These are phyloP conservation scores for Crassisporium funariophilum DNA, from an alignment of 768 basidiomycete genomes.

Conservation along the genomic window DNA sequence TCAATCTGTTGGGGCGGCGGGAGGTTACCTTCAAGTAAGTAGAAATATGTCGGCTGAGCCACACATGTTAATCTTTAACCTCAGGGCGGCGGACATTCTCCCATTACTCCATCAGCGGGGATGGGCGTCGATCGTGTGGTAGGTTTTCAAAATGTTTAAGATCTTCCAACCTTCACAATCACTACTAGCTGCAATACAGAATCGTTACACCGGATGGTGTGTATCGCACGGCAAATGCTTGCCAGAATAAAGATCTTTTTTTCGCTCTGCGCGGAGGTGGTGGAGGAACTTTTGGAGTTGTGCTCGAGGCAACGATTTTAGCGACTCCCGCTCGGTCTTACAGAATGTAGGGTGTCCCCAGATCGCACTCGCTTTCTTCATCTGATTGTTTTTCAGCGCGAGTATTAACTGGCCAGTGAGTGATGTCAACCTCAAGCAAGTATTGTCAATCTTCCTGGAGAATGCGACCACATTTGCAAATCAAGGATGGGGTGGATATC, in stretches of 20 bases:
- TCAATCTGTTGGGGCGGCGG: too few relatives aligned
- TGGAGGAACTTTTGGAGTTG: slow-evolving; percentile 21
- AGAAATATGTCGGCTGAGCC: too few relatives aligned
- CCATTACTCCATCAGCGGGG: slow-evolving; percentile 44
- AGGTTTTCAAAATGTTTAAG: slow-evolving; percentile 8
- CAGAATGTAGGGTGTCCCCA: slow-evolving; percentile 6
- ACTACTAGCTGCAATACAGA: slow-evolving; percentile 43
- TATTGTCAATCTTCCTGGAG: slow-evolving; percentile 11
- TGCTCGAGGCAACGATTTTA: slow-evolving; percentile 15
- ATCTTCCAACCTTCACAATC: too few relatives aligned
- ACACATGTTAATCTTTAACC: too few relatives aligned
- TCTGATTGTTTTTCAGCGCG: slow-evolving; percentile 3
- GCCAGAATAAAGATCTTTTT: slow-evolving; percentile 52
- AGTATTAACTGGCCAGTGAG: slow-evolving; percentile 13
- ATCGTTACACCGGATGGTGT: slow-evolving; percentile 54
- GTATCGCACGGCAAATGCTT: slow-evolving; percentile 44
- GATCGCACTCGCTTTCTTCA: neutral
- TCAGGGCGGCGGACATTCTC: slow-evolving; percentile 45
- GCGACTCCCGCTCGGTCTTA: slow-evolving; percentile 15
- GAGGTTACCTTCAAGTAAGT: slow-evolving; percentile 38
- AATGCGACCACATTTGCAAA: slow-evolving; percentile 14
- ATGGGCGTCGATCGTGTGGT: slow-evolving; percentile 49
- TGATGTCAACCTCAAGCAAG: slow-evolving; percentile 7
- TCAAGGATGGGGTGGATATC: slow-evolving; percentile 19
- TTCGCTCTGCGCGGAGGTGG: slow-evolving; percentile 47